A percentile compares a stretch with the other conserved stretches of the same genome.
phyloP scores from a whole-genome alignment of 1,284 basidiomycete genomes.

The Somion occarium region DNA sequence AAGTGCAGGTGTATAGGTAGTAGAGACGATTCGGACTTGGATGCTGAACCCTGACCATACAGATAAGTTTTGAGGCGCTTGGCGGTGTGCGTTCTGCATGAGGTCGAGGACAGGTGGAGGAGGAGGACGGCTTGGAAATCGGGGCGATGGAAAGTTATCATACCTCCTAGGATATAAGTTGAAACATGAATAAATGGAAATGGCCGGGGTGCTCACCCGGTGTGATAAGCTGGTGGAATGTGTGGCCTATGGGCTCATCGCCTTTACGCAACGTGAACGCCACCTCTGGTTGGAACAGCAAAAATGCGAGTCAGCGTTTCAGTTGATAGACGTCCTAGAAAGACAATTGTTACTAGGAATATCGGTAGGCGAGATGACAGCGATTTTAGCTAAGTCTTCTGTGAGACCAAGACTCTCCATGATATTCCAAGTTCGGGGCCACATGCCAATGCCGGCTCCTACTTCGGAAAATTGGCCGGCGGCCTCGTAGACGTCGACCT shows the following conservation, averaged over 20 bases:
- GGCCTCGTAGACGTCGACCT: conserved; percentile 36
- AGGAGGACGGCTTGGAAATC: conserved; percentile 39
- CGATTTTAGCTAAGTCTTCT: conserved; percentile 21
- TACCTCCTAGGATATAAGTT: conserved; percentile 27
- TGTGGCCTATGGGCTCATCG: conserved; percentile 28
- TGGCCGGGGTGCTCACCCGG: conserved; percentile 24
- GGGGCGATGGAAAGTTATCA: conserved; percentile 38
- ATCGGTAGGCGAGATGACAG: conserved; percentile 19
- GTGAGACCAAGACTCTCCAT: conserved; percentile 27
- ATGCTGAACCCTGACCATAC: conserved; percentile 15
- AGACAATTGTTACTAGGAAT: conserved; percentile 16
- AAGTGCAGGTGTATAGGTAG: conserved; percentile 35
- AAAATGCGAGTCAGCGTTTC: not conserved
- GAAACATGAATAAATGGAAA: not conserved
- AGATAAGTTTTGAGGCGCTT: conserved; percentile 37
- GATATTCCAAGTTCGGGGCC: conserved; percentile 30
- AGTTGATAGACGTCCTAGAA: not conserved
- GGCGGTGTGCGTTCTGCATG: conserved; percentile 28
- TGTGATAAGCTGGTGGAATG: conserved; percentile 24
- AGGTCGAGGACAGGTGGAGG: conserved; percentile 24
- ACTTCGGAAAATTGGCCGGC: conserved; percentile 30
- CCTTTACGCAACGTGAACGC: conserved; percentile 30
- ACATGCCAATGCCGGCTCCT: conserved; percentile 34
- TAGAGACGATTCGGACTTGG: not conserved
- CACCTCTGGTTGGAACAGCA: conserved; percentile 12